Base-by-base conservation (phyloP, 495 filamentous ascomycete species). In the Penicillium riverlandense region DNA sequence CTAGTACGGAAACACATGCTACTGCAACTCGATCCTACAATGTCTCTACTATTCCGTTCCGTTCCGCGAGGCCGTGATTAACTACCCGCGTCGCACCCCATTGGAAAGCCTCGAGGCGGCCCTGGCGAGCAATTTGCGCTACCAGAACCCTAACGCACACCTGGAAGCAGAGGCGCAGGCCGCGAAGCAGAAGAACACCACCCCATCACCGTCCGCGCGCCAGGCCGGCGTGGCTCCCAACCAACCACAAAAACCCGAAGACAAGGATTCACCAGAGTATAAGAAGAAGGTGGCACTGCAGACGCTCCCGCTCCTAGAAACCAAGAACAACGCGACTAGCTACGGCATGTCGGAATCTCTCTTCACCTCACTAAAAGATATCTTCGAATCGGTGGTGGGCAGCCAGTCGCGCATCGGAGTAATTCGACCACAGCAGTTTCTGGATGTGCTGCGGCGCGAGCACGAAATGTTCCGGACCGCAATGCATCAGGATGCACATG, bases 401-500 rank as follows among this genome's bases (percentile, higher is more conserved):
- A 89, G 89, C 58, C 69, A 79, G 45, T 85, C 86, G 12, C 80
- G 88, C 44, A 88, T 88, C 2, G 92, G 92, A 8, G 87, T 98
- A 7, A 76, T 96, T n/a, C 92, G 87, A 55, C 92, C 92, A 3
- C 83, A 89, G 44, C 83, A 90, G 52, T 97, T 98, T 49, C 68
- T 98, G 38, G 94, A 97, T 60, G 87, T 96, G 9, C 77, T 98
- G 49, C 86, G 89, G 57, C 77, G 87, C 27, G 88, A 97, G 49
- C 90, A 97, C 58, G 94, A 97, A 61, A 95, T 96, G 89, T 98
- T 97, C 52, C 85, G 90, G 38, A 86, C 85, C 32, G 83, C 89
- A 15, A 94, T 96, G 86, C 92, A 98, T 63, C 92, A 98, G 65
- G 92, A 98, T 68, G 92, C 92, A 6, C 92, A 98, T 57, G 92